Evolutionary conservation across 306 rosid species (phyloP).

Genomic region (Vigna trinervia): DNA sequence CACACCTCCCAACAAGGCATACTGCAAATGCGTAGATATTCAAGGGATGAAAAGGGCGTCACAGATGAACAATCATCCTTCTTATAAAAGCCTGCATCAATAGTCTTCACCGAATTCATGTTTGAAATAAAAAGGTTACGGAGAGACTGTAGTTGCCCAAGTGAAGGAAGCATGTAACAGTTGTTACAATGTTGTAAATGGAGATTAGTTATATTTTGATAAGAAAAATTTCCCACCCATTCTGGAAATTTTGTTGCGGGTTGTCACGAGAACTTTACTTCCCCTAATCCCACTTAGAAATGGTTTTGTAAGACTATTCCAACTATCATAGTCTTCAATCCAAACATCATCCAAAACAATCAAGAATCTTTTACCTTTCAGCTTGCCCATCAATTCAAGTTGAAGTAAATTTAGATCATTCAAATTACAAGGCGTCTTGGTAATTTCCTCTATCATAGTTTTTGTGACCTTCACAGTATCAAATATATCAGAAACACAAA

Average conservation of each 20-base stretch:
- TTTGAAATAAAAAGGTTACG: not conserved
- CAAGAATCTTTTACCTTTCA: not conserved
- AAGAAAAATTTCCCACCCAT: not conserved
- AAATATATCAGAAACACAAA: not conserved
- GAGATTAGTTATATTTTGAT: not conserved
- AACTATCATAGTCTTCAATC: not conserved
- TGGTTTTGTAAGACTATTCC: not conserved
- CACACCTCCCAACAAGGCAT: conserved; percentile 9
- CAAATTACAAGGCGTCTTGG: not conserved
- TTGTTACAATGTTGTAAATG: not conserved
- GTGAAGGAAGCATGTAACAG: conserved; percentile 9
- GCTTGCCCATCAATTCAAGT: not conserved
- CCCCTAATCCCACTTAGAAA: not conserved
- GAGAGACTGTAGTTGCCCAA: conserved; percentile 2
- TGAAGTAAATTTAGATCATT: not conserved
- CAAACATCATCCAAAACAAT: not conserved
- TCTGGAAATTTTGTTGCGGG: not conserved
- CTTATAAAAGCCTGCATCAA: not conserved
- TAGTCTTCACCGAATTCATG: not conserved
- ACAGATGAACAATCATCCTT: not conserved
- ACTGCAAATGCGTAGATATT: rapidly evolving
- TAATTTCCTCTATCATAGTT: not conserved
- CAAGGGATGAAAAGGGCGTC: not conserved
- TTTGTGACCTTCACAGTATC: not conserved
- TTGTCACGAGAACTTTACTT: too few species aligned